A percentile compares a stretch with the other conserved stretches of the same genome.
Conservation (phyloP, 2,329 filamentous ascomycete genomes). For the Cryoendolithus antarcticus region DNA sequence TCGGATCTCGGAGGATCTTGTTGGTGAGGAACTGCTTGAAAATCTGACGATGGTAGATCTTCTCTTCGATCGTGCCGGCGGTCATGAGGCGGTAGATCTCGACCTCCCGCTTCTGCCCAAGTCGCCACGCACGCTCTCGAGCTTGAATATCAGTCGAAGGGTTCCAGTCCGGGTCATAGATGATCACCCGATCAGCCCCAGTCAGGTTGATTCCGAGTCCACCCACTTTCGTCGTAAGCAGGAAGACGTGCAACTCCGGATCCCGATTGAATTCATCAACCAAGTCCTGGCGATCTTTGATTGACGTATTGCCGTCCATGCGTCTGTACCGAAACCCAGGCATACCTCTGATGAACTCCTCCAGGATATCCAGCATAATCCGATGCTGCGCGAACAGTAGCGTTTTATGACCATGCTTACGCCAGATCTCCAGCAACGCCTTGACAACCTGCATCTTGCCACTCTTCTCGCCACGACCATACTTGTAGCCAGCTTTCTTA, state of each 20-base stretch:
- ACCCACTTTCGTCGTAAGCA: constrained; percentile 90
- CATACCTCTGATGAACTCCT: constrained; percentile 60
- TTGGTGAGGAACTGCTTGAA: constrained; percentile 98
- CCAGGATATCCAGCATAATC: constrained; percentile 90
- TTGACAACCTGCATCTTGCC: constrained; percentile 96
- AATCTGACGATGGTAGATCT: constrained; percentile 98
- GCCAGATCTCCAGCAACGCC: constrained; percentile 78
- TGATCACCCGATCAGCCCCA: constrained; percentile 89
- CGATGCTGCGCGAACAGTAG: constrained; percentile 85
- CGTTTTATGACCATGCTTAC: constrained; percentile 82
- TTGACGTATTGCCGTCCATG: constrained; percentile 87
- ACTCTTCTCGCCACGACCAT: constrained; percentile 66
- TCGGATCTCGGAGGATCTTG: constrained; percentile 88
- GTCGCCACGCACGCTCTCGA: constrained; percentile 84
- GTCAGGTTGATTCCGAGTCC: constrained; percentile 90
- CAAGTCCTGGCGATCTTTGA: constrained; percentile 75
- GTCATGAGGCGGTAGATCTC: constrained; percentile 98
- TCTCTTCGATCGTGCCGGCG: constrained; percentile 94
- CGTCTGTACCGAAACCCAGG: constrained; percentile 64
- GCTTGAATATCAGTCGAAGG: constrained; percentile 93
- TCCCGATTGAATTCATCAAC: constrained; percentile 92
- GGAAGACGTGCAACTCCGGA: constrained; percentile 68
- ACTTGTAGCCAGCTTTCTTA: constrained; percentile 55
- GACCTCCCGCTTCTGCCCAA: constrained; percentile 90
- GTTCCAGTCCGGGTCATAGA: constrained; percentile 98